These are phyloP conservation scores for Verticillium isaacii DNA, from an alignment of 2,329 filamentous ascomycete genomes.

Conservation along the genomic window DNA sequence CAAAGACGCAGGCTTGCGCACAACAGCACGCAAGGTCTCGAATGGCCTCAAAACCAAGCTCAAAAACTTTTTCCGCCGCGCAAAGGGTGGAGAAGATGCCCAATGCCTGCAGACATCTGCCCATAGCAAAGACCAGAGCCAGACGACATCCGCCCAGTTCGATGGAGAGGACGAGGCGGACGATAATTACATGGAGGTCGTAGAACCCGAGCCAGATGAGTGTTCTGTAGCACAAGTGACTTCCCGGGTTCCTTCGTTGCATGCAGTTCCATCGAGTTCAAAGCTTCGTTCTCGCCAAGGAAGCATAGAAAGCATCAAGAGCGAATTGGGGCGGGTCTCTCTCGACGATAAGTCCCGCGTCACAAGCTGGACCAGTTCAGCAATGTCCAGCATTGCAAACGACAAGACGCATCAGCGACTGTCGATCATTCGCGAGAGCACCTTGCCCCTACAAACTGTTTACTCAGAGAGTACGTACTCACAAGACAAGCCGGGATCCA, in stretches of 20 bases:
- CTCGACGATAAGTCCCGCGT: conserved; percentile 58
- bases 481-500: conserved; percentile 7
- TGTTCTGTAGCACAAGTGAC: conserved; percentile 42
- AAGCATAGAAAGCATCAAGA: conserved; percentile 46
- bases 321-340: conserved; percentile 29
- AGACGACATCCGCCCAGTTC: background rate
- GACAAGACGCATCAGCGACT: conserved; percentile 42
- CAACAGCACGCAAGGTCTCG: conserved; percentile 58
- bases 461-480: conserved; percentile 50
- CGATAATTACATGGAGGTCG: conserved; percentile 26
- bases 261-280: conserved; percentile 39
- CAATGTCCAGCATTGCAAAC: conserved; percentile 48
- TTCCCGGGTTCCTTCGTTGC: conserved; percentile 45
- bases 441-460: conserved; percentile 12
- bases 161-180: conserved; percentile 6
- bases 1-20: conserved; percentile 27
- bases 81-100: conserved; percentile 22
- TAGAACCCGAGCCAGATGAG: conserved; percentile 30
- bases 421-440: conserved; percentile 60
- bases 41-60: conserved; percentile 56
- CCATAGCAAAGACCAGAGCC: background rate
- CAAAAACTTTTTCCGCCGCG: conserved; percentile 49
- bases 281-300: conserved; percentile 48
- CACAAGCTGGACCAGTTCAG: conserved; percentile 69
- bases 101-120: background rate